These are phyloP conservation scores for Camelina hispida DNA, from an alignment of 345 rosid species.

Conservation along the genomic window DNA sequence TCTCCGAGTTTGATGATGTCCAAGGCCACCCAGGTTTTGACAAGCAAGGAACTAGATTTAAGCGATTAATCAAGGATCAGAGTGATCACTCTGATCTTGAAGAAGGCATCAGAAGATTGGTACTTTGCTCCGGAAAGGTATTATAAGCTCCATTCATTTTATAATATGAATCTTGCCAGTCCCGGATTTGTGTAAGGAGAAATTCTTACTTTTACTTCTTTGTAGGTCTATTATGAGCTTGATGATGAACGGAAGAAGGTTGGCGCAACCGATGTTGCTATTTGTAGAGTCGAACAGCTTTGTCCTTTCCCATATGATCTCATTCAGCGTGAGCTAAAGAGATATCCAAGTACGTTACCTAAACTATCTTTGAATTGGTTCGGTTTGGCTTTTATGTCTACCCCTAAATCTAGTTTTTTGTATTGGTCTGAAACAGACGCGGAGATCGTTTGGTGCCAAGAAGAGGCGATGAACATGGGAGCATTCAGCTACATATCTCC, in stretches of 20 bases:
- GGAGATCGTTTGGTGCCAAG: constrained; percentile 82
- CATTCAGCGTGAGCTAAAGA: constrained; percentile 74
- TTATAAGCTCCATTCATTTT: neutral
- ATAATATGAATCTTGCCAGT: constrained; percentile 16
- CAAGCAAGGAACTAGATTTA: constrained; percentile 95
- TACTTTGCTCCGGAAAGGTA: constrained; percentile 97
- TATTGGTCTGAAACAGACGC: constrained; percentile 51
- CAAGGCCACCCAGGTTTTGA: constrained; percentile 97
- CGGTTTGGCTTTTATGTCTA: neutral
- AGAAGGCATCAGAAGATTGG: constrained; percentile 80
- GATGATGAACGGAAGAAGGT: constrained; percentile 66
- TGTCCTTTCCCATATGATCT: constrained; percentile 87
- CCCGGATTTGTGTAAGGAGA: constrained; percentile 5
- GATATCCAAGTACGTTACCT: constrained; percentile 67
- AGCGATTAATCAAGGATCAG: constrained; percentile 89
- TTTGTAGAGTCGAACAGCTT: constrained; percentile 83
- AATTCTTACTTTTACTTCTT: neutral
- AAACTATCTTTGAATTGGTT: neutral
- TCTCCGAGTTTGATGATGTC: constrained; percentile 92
- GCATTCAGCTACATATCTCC: constrained; percentile 62
- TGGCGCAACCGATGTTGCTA: constrained; percentile 63
- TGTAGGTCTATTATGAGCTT: constrained; percentile 70
- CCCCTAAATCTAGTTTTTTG: neutral
- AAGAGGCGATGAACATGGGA: constrained; percentile 93
- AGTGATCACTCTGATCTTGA: constrained; percentile 81